A percentile compares a stretch with the other conserved stretches of the same genome.
Conservation (phyloP, 371 early-diverging fungal species). For the Syncephalastrum sp. region DNA sequence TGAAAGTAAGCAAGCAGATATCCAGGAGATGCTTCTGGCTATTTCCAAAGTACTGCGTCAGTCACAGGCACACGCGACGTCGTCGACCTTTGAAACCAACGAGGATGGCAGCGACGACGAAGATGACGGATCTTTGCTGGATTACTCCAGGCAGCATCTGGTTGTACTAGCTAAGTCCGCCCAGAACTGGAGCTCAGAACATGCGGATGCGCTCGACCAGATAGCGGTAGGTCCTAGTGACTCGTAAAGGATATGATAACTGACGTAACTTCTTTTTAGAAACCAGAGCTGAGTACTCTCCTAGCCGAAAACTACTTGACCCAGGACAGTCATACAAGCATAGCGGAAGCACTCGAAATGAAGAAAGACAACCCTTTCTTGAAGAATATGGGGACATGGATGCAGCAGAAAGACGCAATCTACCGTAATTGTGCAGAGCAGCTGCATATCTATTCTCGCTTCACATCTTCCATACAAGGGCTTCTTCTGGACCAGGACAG, state of each 20-base stretch:
- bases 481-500: constrained; percentile 13
- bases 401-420: constrained; percentile 53
- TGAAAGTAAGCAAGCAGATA: constrained; percentile 17
- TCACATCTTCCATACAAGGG: constrained; percentile 6
- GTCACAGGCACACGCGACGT: constrained; percentile 14
- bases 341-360: too few species aligned
- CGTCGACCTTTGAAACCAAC: not conserved
- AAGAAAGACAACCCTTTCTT: too few species aligned
- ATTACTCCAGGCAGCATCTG: constrained; percentile 11
- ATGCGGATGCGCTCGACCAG: too few species aligned
- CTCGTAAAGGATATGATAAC: too few species aligned
- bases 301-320: too few species aligned
- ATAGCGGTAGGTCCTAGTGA: too few species aligned
- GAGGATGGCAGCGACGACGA: constrained; percentile 15
- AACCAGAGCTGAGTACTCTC: too few species aligned
- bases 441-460: constrained; percentile 4
- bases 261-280: too few species aligned
- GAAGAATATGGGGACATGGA: constrained; percentile 37
- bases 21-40: constrained; percentile 9
- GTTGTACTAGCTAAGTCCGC: too few species aligned
- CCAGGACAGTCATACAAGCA: too few species aligned
- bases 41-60: constrained; percentile 21
- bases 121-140: constrained; percentile 10
- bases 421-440: constrained; percentile 14
- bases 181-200: too few species aligned